These are phyloP conservation scores for Sporothrix humicola DNA, from an alignment of 2,329 filamentous ascomycete genomes.

Conservation along the genomic window DNA sequence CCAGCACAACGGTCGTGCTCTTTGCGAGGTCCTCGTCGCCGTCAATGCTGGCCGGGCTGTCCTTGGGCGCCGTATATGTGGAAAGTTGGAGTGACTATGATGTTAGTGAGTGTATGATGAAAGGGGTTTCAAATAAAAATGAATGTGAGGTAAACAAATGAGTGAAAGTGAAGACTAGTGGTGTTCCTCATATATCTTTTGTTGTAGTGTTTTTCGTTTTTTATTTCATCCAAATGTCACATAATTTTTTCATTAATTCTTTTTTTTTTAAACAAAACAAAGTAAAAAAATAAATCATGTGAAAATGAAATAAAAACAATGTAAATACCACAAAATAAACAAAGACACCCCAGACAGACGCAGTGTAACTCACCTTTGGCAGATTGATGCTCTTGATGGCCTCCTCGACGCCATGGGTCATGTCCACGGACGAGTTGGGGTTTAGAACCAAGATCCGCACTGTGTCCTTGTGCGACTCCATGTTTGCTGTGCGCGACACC, in stretches of 20 bases:
- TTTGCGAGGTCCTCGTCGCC: constrained; percentile 68
- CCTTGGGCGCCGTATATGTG: constrained; percentile 69
- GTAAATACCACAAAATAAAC: not conserved
- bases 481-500: not conserved
- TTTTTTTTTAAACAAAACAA: no score
- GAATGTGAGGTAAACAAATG: not conserved
- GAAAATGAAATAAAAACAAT: not conserved
- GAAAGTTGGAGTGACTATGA: constrained; percentile 56
- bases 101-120: not conserved
- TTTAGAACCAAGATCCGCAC: constrained; percentile 72
- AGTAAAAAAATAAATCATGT: no score
- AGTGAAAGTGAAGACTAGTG: not conserved
- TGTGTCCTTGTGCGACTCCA: constrained; percentile 8
- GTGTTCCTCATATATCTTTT: not conserved
- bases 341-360: not conserved
- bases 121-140: not conserved
- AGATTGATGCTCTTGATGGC: constrained; percentile 53
- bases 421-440: constrained; percentile 74
- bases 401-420: constrained; percentile 70
- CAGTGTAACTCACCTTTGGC: constrained; percentile 44
- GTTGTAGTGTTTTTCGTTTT: no score
- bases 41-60: constrained; percentile 77
- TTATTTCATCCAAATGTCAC: no score
- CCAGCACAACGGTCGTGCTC: constrained; percentile 67
- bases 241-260: not conserved